Percentiles rank a stretch among this genome's conserved stretches.
Conservation (phyloP, 768 basidiomycete genomes). For the Filobasidium wieringae region DNA sequence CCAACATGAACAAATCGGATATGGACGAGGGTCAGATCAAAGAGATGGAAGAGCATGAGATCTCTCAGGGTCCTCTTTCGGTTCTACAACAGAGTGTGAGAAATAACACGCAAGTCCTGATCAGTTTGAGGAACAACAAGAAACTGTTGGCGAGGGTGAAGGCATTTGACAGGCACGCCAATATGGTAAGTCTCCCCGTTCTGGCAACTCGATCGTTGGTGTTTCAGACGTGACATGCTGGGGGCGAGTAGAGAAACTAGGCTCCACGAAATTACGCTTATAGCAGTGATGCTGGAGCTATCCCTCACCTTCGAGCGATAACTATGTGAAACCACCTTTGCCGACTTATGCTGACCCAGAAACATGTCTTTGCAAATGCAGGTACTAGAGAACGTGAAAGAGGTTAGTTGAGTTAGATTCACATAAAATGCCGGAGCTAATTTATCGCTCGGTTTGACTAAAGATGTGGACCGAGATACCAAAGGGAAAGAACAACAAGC, state of each 20-base stretch:
- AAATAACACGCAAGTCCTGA: conserved; percentile 93
- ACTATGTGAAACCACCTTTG: no score
- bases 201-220: no score
- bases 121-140: conserved; percentile 95
- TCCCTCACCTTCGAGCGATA: no score
- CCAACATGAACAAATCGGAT: conserved; percentile 76
- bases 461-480: conserved; percentile 99
- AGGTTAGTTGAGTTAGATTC: conserved; percentile 9
- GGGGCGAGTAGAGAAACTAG: no score
- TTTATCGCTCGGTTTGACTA: background rate
- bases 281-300: no score
- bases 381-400: conserved; percentile 29
- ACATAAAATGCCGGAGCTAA: background rate
- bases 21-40: conserved; percentile 92
- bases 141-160: conserved; percentile 78
- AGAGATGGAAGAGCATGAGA: conserved; percentile 94
- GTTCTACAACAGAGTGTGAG: conserved; percentile 77
- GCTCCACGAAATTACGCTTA: no score
- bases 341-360: no score
- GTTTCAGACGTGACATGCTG: no score
- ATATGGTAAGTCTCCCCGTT: conserved; percentile 81
- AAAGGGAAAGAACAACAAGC: conserved; percentile 97
- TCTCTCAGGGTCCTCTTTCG: conserved; percentile 58
- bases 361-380: background rate
- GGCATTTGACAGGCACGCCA: conserved; percentile 96